A percentile compares a stretch with the other conserved stretches of the same genome.
phyloP scores from a whole-genome alignment of 768 basidiomycete species.

The Tulasnella sp. region DNA sequence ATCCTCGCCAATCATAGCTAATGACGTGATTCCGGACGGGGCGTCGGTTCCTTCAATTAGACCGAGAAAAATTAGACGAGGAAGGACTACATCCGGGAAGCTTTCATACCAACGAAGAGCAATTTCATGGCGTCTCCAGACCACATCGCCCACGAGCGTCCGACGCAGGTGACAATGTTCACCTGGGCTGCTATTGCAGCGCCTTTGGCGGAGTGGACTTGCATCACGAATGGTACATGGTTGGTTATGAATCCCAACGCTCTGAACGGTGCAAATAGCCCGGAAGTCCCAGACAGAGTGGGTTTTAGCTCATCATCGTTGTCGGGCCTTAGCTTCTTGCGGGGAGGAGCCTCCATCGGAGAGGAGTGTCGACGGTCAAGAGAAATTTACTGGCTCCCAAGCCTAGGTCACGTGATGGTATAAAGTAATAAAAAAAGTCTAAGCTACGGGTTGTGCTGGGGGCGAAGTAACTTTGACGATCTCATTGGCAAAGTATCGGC shows the following conservation, averaged over 20 bases:
- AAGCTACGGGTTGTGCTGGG: constrained; percentile 14
- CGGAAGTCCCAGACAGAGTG: background rate
- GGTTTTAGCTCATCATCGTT: background rate
- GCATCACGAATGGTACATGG: constrained; percentile 80
- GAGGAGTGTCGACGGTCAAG: background rate
- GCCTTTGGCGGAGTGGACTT: constrained; percentile 79
- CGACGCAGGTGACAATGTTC: constrained; percentile 81
- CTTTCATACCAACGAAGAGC: constrained; percentile 82
- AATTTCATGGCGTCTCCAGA: constrained; percentile 90
- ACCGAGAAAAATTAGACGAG: background rate
- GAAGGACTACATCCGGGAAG: background rate
- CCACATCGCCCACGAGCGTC: constrained; percentile 92
- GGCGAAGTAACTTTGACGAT: constrained; percentile 4
- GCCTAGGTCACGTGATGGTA: constrained; percentile 18
- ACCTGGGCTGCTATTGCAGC: constrained; percentile 77
- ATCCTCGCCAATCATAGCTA: constrained; percentile 80
- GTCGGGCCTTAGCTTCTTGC: constrained; percentile 14
- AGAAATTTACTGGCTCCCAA: constrained; percentile 13
- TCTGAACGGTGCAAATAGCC: constrained; percentile 86
- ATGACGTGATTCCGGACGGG: constrained; percentile 61
- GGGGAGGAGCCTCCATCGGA: constrained; percentile 19
- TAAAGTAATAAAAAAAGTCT: background rate
- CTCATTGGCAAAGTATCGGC: constrained; percentile 72
- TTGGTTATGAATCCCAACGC: constrained; percentile 94
- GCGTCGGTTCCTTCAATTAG: constrained; percentile 71